A percentile compares a stretch with the other conserved stretches of the same genome.
Conservation (phyloP, 805 yeast species). For the Vanderwaltozyma polyspora region DNA sequence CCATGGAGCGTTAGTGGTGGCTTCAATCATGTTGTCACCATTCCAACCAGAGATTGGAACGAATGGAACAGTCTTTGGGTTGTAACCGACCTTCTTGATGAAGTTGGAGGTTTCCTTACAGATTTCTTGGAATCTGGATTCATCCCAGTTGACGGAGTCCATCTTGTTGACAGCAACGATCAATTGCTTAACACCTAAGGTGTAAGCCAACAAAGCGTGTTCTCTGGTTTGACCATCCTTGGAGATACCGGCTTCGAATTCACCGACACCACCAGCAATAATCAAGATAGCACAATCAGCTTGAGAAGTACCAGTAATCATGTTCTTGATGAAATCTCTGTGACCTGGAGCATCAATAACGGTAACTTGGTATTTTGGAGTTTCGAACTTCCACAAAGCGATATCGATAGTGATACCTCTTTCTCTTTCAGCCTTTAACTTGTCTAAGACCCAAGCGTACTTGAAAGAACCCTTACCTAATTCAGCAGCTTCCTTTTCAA, state of each 20-base stretch:
- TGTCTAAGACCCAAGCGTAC: slow-evolving; percentile 96
- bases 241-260: slow-evolving; percentile 91
- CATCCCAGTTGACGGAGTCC: slow-evolving; percentile 86
- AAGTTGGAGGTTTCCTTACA: slow-evolving; percentile 66
- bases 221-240: slow-evolving; percentile 93
- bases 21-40: slow-evolving; percentile 89
- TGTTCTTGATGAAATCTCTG: slow-evolving; percentile 93
- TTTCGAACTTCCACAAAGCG: slow-evolving; percentile 87
- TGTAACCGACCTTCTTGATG: slow-evolving; percentile 79
- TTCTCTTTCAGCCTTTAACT: slow-evolving; percentile 91
- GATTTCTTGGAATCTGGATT: slow-evolving; percentile 70
- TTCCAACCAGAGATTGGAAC: slow-evolving; percentile 89
- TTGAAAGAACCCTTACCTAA: slow-evolving; percentile 96
- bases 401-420: slow-evolving; percentile 95
- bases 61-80: slow-evolving; percentile 72
- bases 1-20: slow-evolving; percentile 76
- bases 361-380: slow-evolving; percentile 80
- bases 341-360: slow-evolving; percentile 95
- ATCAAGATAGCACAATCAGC: slow-evolving; percentile 87
- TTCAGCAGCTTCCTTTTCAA: slow-evolving; percentile 96
- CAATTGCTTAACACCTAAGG: slow-evolving; percentile 79
- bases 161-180: slow-evolving; percentile 89
- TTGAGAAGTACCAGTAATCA: slow-evolving; percentile 92
- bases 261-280: slow-evolving; percentile 89
- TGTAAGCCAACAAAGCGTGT: slow-evolving; percentile 83